Evolutionary conservation across 2,329 filamentous ascomycete species (phyloP), one percentile per base, ranked within the genome.

Genomic region (Paradendryphiella salina): DNA sequence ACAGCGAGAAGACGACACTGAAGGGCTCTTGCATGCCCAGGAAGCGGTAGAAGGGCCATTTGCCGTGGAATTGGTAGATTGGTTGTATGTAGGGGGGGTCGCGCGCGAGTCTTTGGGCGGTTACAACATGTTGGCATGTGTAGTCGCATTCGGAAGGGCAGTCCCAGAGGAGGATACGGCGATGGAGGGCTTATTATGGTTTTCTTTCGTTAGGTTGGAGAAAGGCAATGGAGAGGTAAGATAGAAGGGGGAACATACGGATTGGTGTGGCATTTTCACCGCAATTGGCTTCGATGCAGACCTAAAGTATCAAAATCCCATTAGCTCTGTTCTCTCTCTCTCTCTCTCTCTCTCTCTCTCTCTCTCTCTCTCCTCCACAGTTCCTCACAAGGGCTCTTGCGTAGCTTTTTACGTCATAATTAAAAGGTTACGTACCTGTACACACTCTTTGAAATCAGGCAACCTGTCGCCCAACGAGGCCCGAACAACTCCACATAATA

Each of bases 61-160:
- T 99, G 26, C 94, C 94, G 77, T 99, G 91, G 79, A 92, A 99
- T 76, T 99, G 94, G 49, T 93, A 86, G 41, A 96, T 75, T 9
- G 85, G 82, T 23, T 84, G 73, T 56, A 83, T 76, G 77, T 85
- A 85, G 0, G 83, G 83, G 28, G 83, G 82, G 53, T 84, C 82
- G 56, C 82, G 78, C 20, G 82, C 77, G 59, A 91, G 76, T 57
- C 93, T 90, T 51, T 77, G 76, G 63, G 83, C 76, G 49, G 94
- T 97, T 53, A 95, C 81, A 72, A 96, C 87, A 80, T 96, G 93
- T 74, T 99, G 94, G 80, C 94, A 99, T 54, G 89, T 87, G 79
- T 99, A 96, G 79, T 99, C 92, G 84, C 94, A 99, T 82, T 99
- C 93, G 69, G 88, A 81, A 55, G 88, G 84, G 77, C 94, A 99